Percentiles rank a stretch among this genome's conserved stretches.
phyloP scores from a whole-genome alignment of 2,329 filamentous ascomycete species.

The Colletotrichum incanum region DNA sequence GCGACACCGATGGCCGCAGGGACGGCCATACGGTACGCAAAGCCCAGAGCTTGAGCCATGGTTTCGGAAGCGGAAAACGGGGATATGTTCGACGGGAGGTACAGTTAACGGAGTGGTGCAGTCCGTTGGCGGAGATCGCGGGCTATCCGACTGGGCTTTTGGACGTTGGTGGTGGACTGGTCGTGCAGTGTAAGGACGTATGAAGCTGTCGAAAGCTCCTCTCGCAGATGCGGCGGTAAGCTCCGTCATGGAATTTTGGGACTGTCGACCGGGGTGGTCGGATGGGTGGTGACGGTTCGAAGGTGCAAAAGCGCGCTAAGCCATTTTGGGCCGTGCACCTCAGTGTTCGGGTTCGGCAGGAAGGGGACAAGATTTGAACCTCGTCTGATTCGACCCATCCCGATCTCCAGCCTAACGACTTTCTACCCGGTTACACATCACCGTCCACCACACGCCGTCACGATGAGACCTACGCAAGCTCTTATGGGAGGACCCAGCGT shows the following conservation, averaged over 20 bases:
- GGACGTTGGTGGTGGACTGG: conserved; percentile 13
- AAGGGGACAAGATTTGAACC: conserved; percentile 51
- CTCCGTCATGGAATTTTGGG: conserved; percentile 43
- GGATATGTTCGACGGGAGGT: neutral
- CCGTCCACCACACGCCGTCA: conserved; percentile 46
- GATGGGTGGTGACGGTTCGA: conserved; percentile 38
- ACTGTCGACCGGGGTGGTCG: conserved; percentile 31
- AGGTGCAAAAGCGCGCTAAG: conserved; percentile 47
- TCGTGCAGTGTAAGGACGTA: conserved; percentile 14
- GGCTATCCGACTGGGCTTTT: conserved; percentile 25
- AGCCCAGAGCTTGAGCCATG: conserved; percentile 69
- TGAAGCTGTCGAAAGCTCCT: conserved; percentile 43
- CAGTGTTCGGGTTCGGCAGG: conserved; percentile 43
- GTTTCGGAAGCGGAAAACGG: conserved; percentile 9
- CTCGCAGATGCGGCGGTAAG: conserved; percentile 34
- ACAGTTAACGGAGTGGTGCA: neutral
- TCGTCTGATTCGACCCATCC: conserved; percentile 42
- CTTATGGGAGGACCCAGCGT: conserved; percentile 56
- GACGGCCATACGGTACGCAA: conserved; percentile 79
- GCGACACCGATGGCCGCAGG: conserved; percentile 80
- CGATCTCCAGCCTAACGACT: conserved; percentile 24
- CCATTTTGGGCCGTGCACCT: conserved; percentile 48
- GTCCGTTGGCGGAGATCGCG: conserved; percentile 21
- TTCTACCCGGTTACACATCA: conserved; percentile 33
- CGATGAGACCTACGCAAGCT: conserved; percentile 60